Percentiles rank a stretch among this genome's conserved stretches.
Conservation (phyloP, 2,329 filamentous ascomycete genomes). For the Cordyceps cicadae region DNA sequence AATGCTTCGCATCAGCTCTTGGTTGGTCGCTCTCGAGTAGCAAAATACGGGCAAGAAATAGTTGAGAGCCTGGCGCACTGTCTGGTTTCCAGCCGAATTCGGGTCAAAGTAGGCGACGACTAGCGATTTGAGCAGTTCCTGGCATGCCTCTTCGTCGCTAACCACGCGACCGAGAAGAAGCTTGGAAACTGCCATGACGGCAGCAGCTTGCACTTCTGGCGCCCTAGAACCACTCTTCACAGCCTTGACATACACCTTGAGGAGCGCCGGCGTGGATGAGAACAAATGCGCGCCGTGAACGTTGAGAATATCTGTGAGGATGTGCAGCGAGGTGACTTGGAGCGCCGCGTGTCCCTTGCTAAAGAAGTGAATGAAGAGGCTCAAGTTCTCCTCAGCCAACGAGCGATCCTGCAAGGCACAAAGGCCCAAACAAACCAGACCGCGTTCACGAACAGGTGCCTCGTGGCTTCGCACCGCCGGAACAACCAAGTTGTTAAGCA, state of each 20-base stretch:
- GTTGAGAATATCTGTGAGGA: conserved; percentile 86
- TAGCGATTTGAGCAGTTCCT: conserved; percentile 75
- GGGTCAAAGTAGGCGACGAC: conserved; percentile 87
- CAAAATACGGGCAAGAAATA: conserved; percentile 96
- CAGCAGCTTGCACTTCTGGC: conserved; percentile 69
- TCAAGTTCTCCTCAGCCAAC: conserved; percentile 84
- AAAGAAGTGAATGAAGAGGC: conserved; percentile 92
- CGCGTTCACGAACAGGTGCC: conserved; percentile 82
- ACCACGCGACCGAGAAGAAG: conserved; percentile 75
- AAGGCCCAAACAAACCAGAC: conserved; percentile 79
- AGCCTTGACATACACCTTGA: conserved; percentile 80
- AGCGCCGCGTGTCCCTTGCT: conserved; percentile 83
- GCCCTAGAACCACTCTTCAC: conserved; percentile 63
- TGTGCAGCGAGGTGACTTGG: conserved; percentile 84
- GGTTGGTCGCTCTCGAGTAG: conserved; percentile 75
- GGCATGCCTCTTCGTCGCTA: conserved; percentile 55
- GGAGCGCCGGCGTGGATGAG: conserved; percentile 56
- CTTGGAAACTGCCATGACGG: conserved; percentile 76
- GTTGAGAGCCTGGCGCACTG: conserved; percentile 75
- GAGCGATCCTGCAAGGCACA: conserved; percentile 88
- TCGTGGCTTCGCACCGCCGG: conserved; percentile 91
- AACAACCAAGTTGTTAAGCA: conserved; percentile 94
- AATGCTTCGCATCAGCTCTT: conserved; percentile 68
- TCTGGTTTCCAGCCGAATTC: conserved; percentile 68
- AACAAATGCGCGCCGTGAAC: conserved; percentile 77